Base-by-base conservation (phyloP, 352 stramenopile genomes). In the Globisporangium emineosum region DNA sequence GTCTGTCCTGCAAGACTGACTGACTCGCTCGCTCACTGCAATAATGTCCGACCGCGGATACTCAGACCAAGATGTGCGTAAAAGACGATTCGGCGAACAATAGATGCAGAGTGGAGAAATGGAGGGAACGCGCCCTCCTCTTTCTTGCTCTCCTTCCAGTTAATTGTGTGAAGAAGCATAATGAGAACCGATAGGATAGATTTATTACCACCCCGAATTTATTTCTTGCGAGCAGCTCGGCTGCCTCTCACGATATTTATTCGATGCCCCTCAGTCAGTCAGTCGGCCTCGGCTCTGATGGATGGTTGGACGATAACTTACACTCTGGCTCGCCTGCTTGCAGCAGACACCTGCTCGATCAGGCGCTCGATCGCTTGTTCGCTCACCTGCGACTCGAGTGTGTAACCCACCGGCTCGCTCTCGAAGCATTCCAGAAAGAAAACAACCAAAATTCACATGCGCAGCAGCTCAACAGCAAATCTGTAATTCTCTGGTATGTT, bases 61-160 rank as follows among this genome's bases (percentile, higher is more conserved):
- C 33, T n/a, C 30, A 33, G 52, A 58, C 30, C 52, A 58, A 58
- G 19, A 58, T 58, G 52, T 58, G 51, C 51, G 51, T 57, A 57
- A 13, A n/a, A 58, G 30, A 43, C 45, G 51, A n/a, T 21, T 43
- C 51, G 10, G 8, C 19, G 52, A 15, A 43, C 51, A n/a, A 40
- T n/a, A 33, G 33, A 42, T 21, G 27, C 40, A 57, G 33, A 40
- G 23, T 42, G 51, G 51, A 57, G 51, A 57, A 57, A 40, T 6
- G 47, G 40, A 21, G 40, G 40, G 40, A 45, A 53, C 47, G 12
- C 51, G 15, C 50, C 52, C 29, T 58, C 30, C n/a, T 58, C n/a
- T 43, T 43, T 58, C 30, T 29, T n/a, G 0, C 42, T 25, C 43
- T 13, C 5, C 9, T 51, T 50, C 42, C 42, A 25, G 17, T 25